Evolutionary conservation across 164 flowering plant genomes (phyloP), one percentile per base, ranked within the genome.

Genomic region (Echeveria elegans): DNA sequence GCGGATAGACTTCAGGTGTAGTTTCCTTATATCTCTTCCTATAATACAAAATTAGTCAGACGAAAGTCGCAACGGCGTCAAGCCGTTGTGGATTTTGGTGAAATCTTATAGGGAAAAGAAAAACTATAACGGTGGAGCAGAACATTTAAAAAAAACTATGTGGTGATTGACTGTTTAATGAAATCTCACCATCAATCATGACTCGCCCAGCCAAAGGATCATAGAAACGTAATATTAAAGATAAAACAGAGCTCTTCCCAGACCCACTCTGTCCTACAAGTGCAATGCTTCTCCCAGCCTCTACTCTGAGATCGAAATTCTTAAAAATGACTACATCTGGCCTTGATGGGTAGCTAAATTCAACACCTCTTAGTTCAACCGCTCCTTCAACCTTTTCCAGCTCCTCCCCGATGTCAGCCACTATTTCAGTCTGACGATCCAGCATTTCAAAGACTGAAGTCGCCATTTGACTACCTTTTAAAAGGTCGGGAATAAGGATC

Each of bases 181-280:
- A 23, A 56, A 56, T 11, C 61, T 15, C 61, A 56, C 98, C 96
- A 72, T 95, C 99, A 36, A 95, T 76, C 85, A 85, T 78, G 40
- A 95, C 85, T 73, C 75, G 83, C 62, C 99, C 99, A 9, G 92
- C 70, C 6, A 74, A 78, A 60, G 97, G 97, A 71, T 95, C 97
- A 41, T 95, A 95, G 67, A 84, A 92, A 29, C 99, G 79, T 24
- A 95, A 84, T 21, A 92, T 84, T 1, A 95, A 88, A 41, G 99
- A 65, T 18, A 95, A 73, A 24, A 92, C 94, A 0, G 99, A 86
- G 83, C 97, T 92, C 75, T 95, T 95, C 18, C 99, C 99, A 6
- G 97, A 92, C 1, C 99, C 99, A 68, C 99, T 95, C 59, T 90
- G 84, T 41, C 99, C 99, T 21, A 95, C 99, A 58, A 95, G 65